Evolutionary conservation across 768 basidiomycete species (phyloP).

Genomic region (Dacryopinax spathularia): DNA sequence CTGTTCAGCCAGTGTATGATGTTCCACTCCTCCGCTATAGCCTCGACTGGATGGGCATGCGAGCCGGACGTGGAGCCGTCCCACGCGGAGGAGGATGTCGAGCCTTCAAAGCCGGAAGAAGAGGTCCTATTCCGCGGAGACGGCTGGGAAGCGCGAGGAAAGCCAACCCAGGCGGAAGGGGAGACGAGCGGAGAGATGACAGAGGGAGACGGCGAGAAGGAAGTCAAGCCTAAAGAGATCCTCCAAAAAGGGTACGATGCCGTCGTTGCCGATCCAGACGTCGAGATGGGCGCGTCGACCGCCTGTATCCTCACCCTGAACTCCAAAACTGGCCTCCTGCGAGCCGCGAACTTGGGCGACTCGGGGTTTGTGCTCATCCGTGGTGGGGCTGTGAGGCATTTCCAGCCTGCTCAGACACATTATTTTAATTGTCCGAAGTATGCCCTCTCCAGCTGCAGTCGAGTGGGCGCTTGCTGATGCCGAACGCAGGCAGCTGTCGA

Average conservation of each 20-base stretch:
- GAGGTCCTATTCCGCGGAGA: neutral
- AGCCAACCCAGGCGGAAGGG: conserved; percentile 1
- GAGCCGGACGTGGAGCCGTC: conserved; percentile 3
- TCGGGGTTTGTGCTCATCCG: conserved; percentile 19
- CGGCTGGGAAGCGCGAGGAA: conserved; percentile 6
- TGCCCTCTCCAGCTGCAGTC: neutral
- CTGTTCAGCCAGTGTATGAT: conserved; percentile 84
- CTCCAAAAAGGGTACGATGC: conserved; percentile 20
- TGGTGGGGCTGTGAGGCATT: conserved; percentile 9
- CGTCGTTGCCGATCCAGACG: conserved; percentile 18
- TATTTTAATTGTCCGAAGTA: conserved; percentile 36
- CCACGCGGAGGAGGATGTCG: conserved; percentile 6
- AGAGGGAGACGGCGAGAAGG: neutral
- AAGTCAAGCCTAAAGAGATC: conserved; percentile 12
- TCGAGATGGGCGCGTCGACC: conserved; percentile 18
- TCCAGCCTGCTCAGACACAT: conserved; percentile 31
- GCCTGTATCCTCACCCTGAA: conserved; percentile 14
- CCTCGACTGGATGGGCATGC: neutral
- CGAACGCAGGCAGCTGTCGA: neutral
- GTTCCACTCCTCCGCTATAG: conserved; percentile 38
- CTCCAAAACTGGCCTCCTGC: conserved; percentile 10
- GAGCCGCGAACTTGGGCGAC: conserved; percentile 15
- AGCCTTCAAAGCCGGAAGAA: neutral
- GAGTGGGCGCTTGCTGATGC: neutral
- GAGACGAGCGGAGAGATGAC: neutral